Evolutionary conservation across 805 yeast species (phyloP).

Genomic region (Metschnikowia sp.): DNA sequence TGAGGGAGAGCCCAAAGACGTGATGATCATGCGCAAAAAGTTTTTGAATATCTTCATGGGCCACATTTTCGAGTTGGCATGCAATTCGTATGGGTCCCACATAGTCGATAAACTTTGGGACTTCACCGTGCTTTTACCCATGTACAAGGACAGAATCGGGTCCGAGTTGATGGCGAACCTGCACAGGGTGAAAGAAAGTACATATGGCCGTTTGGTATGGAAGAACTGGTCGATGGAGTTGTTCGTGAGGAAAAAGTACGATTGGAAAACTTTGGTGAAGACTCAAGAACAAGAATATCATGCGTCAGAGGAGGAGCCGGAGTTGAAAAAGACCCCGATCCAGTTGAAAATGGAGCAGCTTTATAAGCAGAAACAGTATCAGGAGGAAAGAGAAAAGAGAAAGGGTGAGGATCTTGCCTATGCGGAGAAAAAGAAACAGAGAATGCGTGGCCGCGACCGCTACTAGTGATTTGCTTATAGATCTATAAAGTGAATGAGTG

Average conservation of each 20-base stretch:
- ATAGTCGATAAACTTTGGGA: constrained; percentile 81
- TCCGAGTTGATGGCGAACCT: constrained; percentile 55
- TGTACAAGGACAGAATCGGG: constrained; percentile 85
- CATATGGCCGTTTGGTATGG: constrained; percentile 91
- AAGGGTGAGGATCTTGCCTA: constrained; percentile 19
- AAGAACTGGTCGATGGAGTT: constrained; percentile 90
- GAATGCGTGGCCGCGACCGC: constrained; percentile 13
- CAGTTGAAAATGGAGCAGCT: constrained; percentile 41
- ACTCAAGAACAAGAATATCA: constrained; percentile 35
- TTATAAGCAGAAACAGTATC: constrained; percentile 26
- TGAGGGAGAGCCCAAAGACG: constrained; percentile 42
- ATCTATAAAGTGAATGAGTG: background rate
- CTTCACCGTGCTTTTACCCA: constrained; percentile 71
- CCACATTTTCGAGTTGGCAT: constrained; percentile 55
- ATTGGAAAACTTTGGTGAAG: constrained; percentile 73
- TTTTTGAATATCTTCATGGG: constrained; percentile 64
- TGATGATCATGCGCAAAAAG: constrained; percentile 57
- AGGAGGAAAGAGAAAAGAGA: constrained; percentile 28
- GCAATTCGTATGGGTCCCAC: constrained; percentile 90
- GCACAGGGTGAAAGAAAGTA: constrained; percentile 74
- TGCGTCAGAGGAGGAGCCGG: constrained; percentile 14
- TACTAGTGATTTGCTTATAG: background rate
- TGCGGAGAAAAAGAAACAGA: constrained; percentile 11
- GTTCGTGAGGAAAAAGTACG: constrained; percentile 66
- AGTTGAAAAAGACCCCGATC: constrained; percentile 34